Evolutionary conservation across 441 rosid genomes (phyloP), one percentile per base, ranked within the genome.

Genomic region (Daphne laureola): DNA sequence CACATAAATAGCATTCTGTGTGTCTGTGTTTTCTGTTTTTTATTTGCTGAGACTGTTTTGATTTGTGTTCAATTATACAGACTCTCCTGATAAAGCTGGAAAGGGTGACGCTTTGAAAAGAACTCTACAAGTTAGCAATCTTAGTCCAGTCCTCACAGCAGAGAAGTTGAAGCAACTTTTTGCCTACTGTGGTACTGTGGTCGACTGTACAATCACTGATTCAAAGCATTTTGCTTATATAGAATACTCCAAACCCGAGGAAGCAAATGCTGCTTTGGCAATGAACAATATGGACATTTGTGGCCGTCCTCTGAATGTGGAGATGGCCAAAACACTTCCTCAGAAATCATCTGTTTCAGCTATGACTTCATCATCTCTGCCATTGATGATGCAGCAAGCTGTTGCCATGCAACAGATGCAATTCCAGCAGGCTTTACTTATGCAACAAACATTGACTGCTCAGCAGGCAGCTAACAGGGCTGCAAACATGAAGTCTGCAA

Each of bases 381-480:
- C 97, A 59, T 71, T 87, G 87, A 84, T 93, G 91, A 90, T 90
- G 98, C 99, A 94, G 81, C 96, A 90, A 77, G 99, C 98, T 59
- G 96, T 94, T 71, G 96, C 92, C 18, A 84, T 88, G 96, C 98
- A 94, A 68, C 99, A 94, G 71, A 87, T 94, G 98, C 96, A 94
- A 60, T 94, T 90, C 71, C 99, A 94, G 55, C 96, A 94, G 78
- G 94, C 99, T 59, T 81, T 94, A 79, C 73, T 90, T 59, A 90
- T 94, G 99, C 96, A 90, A 46, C 99, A 94, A 71, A 84, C 85
- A 25, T 60, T 90, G 90, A 86, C 86, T 67, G 94, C 98, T 26
- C 98, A 94, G 69, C 99, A 94, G 78, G 99, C 96, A 62, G 98
- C 99, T 59, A 90, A 84, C 59, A 75, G 81, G 65, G 98, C 96